A percentile compares a stretch with the other conserved stretches of the same genome.
Evolutionary conservation across 1,284 basidiomycete species (phyloP).

Genomic region (Malassezia dermatis): DNA sequence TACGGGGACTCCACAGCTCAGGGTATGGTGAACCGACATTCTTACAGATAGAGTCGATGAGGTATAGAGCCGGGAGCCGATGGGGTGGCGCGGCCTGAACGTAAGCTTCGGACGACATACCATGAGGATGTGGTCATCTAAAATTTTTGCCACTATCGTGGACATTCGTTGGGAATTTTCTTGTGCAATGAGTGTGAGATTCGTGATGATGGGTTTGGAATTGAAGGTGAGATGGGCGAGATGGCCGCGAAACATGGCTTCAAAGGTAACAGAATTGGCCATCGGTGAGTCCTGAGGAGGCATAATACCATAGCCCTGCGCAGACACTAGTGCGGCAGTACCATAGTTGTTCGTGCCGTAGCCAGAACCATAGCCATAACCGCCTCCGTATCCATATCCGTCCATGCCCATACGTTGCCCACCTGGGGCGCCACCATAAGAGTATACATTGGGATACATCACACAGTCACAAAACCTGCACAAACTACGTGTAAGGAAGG

Average conservation of each 20-base stretch:
- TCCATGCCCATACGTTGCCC: background rate
- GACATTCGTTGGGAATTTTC: conserved; percentile 66
- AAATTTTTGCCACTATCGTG: conserved; percentile 70
- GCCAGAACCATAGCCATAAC: background rate
- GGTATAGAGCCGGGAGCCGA: conserved; percentile 86
- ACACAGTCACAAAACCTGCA: background rate
- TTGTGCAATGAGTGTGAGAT: conserved; percentile 84
- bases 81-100: conserved; percentile 55
- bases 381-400: conserved; percentile 1
- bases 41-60: conserved; percentile 73
- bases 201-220: conserved; percentile 88
- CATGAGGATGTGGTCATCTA: conserved; percentile 71
- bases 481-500: background rate
- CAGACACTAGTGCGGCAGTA: conserved; percentile 3
- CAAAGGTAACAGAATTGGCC: conserved; percentile 59
- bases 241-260: conserved; percentile 55
- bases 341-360: conserved; percentile 5
- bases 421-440: conserved; percentile 1
- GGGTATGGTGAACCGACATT: conserved; percentile 45
- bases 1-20: conserved; percentile 33
- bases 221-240: conserved; percentile 82
- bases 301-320: conserved; percentile 1
- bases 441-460: conserved; percentile 4
- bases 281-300: background rate
- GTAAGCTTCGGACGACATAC: conserved; percentile 48